These are phyloP conservation scores for Ogataea methanolica DNA, from an alignment of 805 yeast species.

Conservation along the genomic window DNA sequence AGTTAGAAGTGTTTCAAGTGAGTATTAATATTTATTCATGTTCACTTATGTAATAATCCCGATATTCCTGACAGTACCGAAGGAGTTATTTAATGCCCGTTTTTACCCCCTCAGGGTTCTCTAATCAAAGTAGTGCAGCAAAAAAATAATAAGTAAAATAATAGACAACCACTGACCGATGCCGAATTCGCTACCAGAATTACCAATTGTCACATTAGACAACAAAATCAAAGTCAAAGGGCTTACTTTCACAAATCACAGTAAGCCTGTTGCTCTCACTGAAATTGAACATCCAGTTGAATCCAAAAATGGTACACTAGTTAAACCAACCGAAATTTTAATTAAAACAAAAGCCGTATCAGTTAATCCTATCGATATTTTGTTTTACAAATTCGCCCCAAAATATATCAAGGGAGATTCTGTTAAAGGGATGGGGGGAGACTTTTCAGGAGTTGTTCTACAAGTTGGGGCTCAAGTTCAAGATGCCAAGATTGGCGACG, in stretches of 20 bases:
- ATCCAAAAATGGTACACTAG: conserved; percentile 3
- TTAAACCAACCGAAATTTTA: conserved; percentile 13
- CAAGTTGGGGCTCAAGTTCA: conserved; percentile 14
- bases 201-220: conserved; percentile 1
- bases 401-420: background rate
- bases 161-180: too few species aligned
- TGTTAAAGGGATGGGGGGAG: conserved; percentile 11
- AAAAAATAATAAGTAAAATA: too few species aligned
- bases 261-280: conserved; percentile 11
- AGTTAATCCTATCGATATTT: conserved; percentile 16
- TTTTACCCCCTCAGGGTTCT: too few species aligned
- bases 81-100: too few species aligned
- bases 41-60: too few species aligned
- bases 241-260: conserved; percentile 8
- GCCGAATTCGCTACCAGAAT: background rate
- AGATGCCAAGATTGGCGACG: conserved; percentile 13
- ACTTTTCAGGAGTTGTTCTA: conserved; percentile 17
- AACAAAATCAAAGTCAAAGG: conserved; percentile 7
- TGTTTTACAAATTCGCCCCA: conserved; percentile 7
- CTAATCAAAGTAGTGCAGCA: too few species aligned
- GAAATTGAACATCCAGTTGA: conserved; percentile 1
- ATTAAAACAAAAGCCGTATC: conserved; percentile 14
- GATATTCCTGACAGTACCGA: too few species aligned
- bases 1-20: too few species aligned
- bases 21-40: too few species aligned